These are phyloP conservation scores for Poronia punctata DNA, from an alignment of 495 filamentous ascomycete genomes.

Conservation along the genomic window DNA sequence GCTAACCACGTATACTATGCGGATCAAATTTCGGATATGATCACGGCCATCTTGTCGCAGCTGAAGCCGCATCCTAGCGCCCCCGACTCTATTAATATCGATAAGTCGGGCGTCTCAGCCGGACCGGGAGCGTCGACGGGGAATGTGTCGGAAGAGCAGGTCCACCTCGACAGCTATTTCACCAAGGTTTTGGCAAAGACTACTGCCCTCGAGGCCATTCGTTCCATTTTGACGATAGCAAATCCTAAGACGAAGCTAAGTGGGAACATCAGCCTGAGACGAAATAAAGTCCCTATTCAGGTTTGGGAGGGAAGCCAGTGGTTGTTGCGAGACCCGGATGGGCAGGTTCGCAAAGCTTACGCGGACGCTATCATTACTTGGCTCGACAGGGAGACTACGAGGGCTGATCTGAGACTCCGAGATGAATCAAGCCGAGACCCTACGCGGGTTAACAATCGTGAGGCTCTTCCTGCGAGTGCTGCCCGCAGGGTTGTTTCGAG, in stretches of 20 bases:
- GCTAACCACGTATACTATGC: constrained; percentile 91
- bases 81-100: constrained; percentile 31
- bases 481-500: constrained; percentile 64
- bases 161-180: constrained; percentile 56
- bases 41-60: constrained; percentile 65
- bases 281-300: constrained; percentile 65
- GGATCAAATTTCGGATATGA: constrained; percentile 89
- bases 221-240: constrained; percentile 70
- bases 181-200: constrained; percentile 65
- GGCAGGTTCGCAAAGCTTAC: constrained; percentile 72
- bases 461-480: constrained; percentile 22
- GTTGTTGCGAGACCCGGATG: constrained; percentile 71
- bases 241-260: constrained; percentile 56
- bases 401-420: constrained; percentile 53
- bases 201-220: constrained; percentile 71
- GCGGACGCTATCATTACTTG: constrained; percentile 74
- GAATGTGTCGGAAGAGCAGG: constrained; percentile 28
- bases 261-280: constrained; percentile 54
- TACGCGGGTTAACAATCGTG: constrained; percentile 27
- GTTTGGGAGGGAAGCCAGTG: constrained; percentile 92
- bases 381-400: constrained; percentile 71
- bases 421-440: constrained; percentile 44
- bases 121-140: constrained; percentile 21
- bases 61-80: constrained; percentile 55
- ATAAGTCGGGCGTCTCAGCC: constrained; percentile 28